Evolutionary conservation across 768 basidiomycete genomes (phyloP).

Genomic region (Kwoniella dendrophila): DNA sequence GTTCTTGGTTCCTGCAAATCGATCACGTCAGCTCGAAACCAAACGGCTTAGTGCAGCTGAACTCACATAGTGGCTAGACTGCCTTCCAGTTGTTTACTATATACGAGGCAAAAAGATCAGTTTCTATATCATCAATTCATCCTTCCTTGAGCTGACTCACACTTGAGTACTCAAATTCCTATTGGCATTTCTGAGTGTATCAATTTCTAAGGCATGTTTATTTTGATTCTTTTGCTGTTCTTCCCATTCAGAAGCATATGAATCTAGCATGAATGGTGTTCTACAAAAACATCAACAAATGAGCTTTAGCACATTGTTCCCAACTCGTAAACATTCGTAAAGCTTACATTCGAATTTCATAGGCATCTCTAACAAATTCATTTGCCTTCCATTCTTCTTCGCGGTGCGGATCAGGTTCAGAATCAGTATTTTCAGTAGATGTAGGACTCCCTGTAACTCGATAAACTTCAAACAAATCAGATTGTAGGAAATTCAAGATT

Average conservation of each 20-base stretch:
- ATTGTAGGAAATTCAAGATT: conserved; percentile 80
- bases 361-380: conserved; percentile 83
- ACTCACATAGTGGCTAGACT: conserved; percentile 63
- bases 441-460: conserved; percentile 53
- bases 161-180: conserved; percentile 74
- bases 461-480: conserved; percentile 78
- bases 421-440: not conserved
- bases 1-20: conserved; percentile 51
- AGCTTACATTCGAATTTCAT: conserved; percentile 69
- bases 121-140: conserved; percentile 19
- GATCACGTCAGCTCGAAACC: conserved; percentile 58
- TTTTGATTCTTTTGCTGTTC: conserved; percentile 75
- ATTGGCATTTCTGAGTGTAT: conserved; percentile 77
- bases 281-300: conserved; percentile 29
- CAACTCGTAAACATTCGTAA: no score
- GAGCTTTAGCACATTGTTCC: not conserved
- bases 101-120: not conserved
- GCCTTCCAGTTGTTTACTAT: conserved; percentile 76
- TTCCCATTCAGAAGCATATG: conserved; percentile 83
- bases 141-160: conserved; percentile 60
- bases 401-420: not conserved
- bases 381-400: conserved; percentile 66
- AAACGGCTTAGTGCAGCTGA: not conserved
- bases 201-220: conserved; percentile 81
- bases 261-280: conserved; percentile 94